Conservation (phyloP, 192 early-diverging fungal species). For the Umbelopsis sp. region DNA sequence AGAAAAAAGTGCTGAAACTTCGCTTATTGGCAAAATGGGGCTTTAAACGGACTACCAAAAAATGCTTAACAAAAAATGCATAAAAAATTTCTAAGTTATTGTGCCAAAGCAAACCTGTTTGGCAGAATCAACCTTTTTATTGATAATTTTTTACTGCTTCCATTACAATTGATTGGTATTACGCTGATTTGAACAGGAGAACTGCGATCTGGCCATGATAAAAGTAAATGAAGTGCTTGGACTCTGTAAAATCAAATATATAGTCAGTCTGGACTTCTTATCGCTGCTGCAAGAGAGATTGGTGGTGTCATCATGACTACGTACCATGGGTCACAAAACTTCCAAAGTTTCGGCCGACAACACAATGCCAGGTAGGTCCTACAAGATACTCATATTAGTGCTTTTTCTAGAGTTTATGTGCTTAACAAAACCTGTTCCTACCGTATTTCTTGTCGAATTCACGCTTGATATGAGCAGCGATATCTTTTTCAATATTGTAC, state of each 20-base stretch:
- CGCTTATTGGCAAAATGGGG: not conserved
- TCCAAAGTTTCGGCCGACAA: slow-evolving; percentile 99
- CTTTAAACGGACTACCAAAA: not conserved
- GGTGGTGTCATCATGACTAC: slow-evolving; percentile 5
- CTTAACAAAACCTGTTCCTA: not conserved
- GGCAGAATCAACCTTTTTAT: not conserved
- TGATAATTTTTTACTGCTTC: not conserved
- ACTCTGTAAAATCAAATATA: slow-evolving; percentile 54
- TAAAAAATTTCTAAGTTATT: no score
- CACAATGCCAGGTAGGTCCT: slow-evolving; percentile 96
- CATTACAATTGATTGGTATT: slow-evolving; percentile 25
- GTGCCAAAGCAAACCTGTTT: not conserved
- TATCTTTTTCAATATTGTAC: slow-evolving; percentile 97
- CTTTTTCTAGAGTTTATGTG: not conserved
- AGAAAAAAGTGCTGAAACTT: not conserved
- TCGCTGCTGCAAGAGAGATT: no score
- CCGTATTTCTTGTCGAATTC: slow-evolving; percentile 98
- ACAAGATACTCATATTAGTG: not conserved
- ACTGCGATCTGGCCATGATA: slow-evolving; percentile 94
- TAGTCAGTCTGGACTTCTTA: no score
- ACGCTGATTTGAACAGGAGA: slow-evolving; percentile 92
- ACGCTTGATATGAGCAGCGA: slow-evolving; percentile 96
- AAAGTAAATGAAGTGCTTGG: slow-evolving; percentile 98
- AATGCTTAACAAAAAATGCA: no score
- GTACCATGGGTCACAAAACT: slow-evolving; percentile 96